Conservation (phyloP, 768 basidiomycete genomes). For the Krasilnikovozyma curviuscula region DNA sequence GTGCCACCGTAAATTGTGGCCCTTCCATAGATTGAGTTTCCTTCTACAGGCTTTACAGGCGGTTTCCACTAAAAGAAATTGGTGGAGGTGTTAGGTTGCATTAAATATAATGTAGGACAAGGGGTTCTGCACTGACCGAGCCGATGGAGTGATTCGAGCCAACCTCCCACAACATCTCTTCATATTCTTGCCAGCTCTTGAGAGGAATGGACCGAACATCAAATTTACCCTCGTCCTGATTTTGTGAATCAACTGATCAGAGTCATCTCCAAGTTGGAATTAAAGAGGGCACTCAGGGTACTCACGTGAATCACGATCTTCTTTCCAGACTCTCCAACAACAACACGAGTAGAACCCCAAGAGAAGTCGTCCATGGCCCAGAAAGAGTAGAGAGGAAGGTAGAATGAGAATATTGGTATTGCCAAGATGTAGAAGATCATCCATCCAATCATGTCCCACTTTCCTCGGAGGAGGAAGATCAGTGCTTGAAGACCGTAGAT, state of each 20-base stretch:
- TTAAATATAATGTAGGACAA: too few relatives aligned
- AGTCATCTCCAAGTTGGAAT: too few relatives aligned
- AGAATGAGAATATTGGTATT: conserved; percentile 80
- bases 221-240: conserved; percentile 98
- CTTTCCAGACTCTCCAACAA: conserved; percentile 85
- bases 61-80: too few relatives aligned
- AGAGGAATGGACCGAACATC: conserved; percentile 82
- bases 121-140: conserved; percentile 31
- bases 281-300: conserved; percentile 6
- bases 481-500: conserved; percentile 87
- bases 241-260: too few relatives aligned
- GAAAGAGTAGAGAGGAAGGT: conserved; percentile 85
- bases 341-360: conserved; percentile 39
- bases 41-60: too few relatives aligned
- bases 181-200: conserved; percentile 93
- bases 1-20: conserved; percentile 74
- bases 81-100: too few relatives aligned
- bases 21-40: too few relatives aligned
- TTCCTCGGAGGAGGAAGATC: conserved; percentile 75
- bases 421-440: conserved; percentile 91
- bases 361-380: conserved; percentile 98
- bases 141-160: conserved; percentile 90
- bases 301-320: conserved; percentile 83
- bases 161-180: conserved; percentile 74
- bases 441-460: conserved; percentile 98